phyloP scores from a whole-genome alignment of 2,329 filamentous ascomycete genomes.

The Aspergillus sp. region DNA sequence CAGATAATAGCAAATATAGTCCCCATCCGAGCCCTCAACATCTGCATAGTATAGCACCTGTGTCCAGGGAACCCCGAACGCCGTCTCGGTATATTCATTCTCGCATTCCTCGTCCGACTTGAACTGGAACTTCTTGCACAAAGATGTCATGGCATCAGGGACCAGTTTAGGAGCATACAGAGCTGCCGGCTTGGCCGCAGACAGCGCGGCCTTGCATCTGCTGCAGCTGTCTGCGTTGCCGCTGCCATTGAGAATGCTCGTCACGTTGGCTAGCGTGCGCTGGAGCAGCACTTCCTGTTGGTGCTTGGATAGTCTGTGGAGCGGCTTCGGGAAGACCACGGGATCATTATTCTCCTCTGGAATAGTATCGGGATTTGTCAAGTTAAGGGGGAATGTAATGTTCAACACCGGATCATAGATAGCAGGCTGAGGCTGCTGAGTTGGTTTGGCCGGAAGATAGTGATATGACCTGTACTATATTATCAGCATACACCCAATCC shows the following conservation, averaged over 20 bases:
- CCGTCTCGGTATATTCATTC: conserved; percentile 47
- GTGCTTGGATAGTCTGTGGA: conserved; percentile 44
- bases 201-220: conserved; percentile 54
- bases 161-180: conserved; percentile 49
- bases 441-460: conserved; percentile 45
- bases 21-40: conserved; percentile 54
- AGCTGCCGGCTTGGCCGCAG: conserved; percentile 52
- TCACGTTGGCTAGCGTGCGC: conserved; percentile 41
- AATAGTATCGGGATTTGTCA: conserved; percentile 56
- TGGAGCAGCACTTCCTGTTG: conserved; percentile 45
- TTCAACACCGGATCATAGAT: conserved; percentile 56
- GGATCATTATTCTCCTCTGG: conserved; percentile 52
- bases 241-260: conserved; percentile 46
- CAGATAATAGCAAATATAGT: conserved; percentile 57
- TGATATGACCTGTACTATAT: conserved; percentile 38
- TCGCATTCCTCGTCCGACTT: conserved; percentile 50
- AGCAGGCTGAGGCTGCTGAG: conserved; percentile 54
- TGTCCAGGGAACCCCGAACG: conserved; percentile 58
- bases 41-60: conserved; percentile 57
- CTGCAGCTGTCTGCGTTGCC: conserved; percentile 47
- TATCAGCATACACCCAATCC: background rate
- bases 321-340: conserved; percentile 49
- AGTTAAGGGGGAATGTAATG: conserved; percentile 53
- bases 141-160: conserved; percentile 51
- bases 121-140: conserved; percentile 52